Percentiles rank a stretch among this genome's conserved stretches.
Conservation (phyloP, 176 grass and related monocot genomes). For the Musa troglodytarum region DNA sequence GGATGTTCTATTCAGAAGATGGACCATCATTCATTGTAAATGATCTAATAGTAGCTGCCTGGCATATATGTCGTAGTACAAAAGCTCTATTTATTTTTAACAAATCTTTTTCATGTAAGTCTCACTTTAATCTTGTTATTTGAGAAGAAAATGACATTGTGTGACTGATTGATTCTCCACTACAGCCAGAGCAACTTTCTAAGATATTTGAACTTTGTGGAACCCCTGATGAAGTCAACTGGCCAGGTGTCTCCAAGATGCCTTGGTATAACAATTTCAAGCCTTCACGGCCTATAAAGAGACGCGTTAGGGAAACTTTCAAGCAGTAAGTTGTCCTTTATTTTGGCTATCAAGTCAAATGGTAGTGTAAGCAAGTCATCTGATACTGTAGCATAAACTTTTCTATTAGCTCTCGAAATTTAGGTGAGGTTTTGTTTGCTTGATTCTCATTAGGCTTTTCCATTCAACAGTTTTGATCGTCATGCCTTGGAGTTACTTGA, state of each 20-base stretch:
- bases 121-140: constrained; percentile 10
- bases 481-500: constrained; percentile 77
- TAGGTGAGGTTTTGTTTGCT: neutral
- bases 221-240: constrained; percentile 68
- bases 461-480: constrained; percentile 56
- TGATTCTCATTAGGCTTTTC: constrained; percentile 7
- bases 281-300: constrained; percentile 46
- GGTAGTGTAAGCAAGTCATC: neutral
- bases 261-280: constrained; percentile 95
- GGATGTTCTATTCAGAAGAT: neutral
- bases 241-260: constrained; percentile 87
- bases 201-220: constrained; percentile 96
- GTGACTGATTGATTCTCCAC: neutral
- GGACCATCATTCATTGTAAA: neutral
- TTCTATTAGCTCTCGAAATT: neutral
- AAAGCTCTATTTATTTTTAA: neutral
- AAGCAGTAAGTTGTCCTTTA: constrained; percentile 56
- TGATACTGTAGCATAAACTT: neutral
- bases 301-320: constrained; percentile 70
- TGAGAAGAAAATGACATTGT: constrained; percentile 1
- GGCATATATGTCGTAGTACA: neutral
- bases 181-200: constrained; percentile 68
- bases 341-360: neutral
- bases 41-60: neutral
- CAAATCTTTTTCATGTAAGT: neutral